Conservation (phyloP, 2,329 filamentous ascomycete genomes). For the Phyllosticta ampelicida region DNA sequence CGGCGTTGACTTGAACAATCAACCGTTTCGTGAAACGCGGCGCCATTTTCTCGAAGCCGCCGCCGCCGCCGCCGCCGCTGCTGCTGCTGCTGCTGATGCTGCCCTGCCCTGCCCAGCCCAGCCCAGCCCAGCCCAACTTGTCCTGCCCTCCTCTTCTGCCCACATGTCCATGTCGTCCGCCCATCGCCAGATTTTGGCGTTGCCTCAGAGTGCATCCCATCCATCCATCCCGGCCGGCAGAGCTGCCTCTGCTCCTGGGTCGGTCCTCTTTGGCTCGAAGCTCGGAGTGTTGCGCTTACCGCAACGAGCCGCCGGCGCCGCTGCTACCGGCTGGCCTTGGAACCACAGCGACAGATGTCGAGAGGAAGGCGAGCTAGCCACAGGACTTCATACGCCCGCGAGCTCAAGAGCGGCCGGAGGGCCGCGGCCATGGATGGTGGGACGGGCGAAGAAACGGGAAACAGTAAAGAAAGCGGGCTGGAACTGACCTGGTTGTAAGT, state of each 20-base stretch:
- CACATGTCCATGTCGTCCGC: background rate
- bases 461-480: background rate
- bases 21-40: background rate
- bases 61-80: background rate
- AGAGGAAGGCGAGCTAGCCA: background rate
- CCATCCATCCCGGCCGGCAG: background rate
- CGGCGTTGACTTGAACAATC: background rate
- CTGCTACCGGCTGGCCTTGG: no score
- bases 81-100: background rate
- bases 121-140: no score
- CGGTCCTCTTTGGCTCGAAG: background rate
- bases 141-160: no score
- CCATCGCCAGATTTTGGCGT: background rate
- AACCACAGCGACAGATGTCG: background rate
- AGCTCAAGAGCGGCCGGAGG: no score
- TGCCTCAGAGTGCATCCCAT: background rate
- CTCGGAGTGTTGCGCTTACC: background rate
- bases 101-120: no score
- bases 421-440: background rate
- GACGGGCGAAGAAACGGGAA: background rate
- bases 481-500: constrained; percentile 31
- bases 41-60: background rate
- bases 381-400: no score
- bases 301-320: no score
- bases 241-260: background rate